Evolutionary conservation across 116 monocot genomes (phyloP).

Genomic region (Papilionanthe hybrid): DNA sequence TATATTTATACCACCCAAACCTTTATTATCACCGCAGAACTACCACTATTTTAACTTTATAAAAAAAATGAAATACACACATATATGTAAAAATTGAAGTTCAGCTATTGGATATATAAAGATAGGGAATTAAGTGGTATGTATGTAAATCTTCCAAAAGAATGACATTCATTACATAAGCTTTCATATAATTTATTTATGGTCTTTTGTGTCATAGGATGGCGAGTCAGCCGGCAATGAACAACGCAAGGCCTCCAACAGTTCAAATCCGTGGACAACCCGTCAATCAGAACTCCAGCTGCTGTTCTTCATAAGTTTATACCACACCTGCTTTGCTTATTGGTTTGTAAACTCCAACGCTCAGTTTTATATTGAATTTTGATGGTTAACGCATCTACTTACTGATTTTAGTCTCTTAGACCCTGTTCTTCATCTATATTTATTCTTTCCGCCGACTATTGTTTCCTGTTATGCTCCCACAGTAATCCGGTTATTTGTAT

Average conservation of each 20-base stretch:
- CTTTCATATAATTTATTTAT: not conserved
- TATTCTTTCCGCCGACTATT: constrained; percentile 1
- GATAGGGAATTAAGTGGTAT: too few species aligned
- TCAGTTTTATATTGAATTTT: constrained; percentile 1
- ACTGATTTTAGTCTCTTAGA: not conserved
- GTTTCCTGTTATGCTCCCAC: not conserved
- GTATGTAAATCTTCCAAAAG: too few species aligned
- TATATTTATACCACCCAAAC: too few species aligned
- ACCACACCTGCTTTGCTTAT: not conserved
- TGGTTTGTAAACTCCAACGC: not conserved
- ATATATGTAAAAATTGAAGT: too few species aligned
- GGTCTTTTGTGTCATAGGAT: constrained; percentile 26
- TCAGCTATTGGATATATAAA: too few species aligned
- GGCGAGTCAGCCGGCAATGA: constrained; percentile 51
- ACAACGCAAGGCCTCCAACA: constrained; percentile 37
- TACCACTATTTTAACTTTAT: too few species aligned
- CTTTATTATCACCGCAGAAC: too few species aligned
- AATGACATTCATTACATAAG: too few species aligned
- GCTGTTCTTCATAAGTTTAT: constrained; percentile 42
- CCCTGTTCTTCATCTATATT: not conserved
- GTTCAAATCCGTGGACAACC: constrained; percentile 51
- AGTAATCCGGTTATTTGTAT: too few species aligned
- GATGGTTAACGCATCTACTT: not conserved
- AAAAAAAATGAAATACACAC: too few species aligned
- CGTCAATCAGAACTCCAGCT: constrained; percentile 30